phyloP scores from a whole-genome alignment of 2,329 filamentous ascomycete genomes.

The Aspergillus persii region DNA sequence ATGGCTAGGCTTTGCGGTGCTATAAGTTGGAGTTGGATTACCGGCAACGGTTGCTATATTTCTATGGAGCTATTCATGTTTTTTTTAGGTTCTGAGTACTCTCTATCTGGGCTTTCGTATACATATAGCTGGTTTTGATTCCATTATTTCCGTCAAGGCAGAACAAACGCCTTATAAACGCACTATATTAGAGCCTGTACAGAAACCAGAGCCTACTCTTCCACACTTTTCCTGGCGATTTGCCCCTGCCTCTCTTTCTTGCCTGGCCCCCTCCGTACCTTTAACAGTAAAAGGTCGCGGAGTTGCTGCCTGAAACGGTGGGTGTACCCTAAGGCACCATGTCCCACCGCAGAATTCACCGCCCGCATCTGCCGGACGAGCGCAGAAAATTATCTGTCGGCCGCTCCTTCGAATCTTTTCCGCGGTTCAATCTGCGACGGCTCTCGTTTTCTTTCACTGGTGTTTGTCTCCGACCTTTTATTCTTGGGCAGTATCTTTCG shows the following conservation, averaged over 20 bases:
- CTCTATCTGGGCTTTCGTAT: background rate
- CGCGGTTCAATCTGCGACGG: background rate
- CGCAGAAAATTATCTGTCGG: conserved; percentile 34
- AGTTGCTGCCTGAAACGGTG: background rate
- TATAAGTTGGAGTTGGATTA: conserved; percentile 1
- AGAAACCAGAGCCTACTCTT: background rate
- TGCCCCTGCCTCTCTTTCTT: background rate
- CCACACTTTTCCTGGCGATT: too few relatives aligned
- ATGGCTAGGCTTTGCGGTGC: conserved; percentile 5
- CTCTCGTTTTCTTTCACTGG: background rate
- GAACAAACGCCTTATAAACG: background rate
- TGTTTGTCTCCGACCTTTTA: background rate
- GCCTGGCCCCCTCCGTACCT: too few relatives aligned
- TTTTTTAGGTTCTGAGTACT: background rate
- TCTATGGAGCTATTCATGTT: background rate
- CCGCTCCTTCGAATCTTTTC: conserved; percentile 1
- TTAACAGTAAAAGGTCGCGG: too few relatives aligned
- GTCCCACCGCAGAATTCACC: conserved; percentile 26
- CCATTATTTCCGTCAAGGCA: background rate
- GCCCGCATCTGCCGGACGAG: conserved; percentile 28
- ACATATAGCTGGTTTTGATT: background rate
- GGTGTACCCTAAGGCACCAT: conserved; percentile 2
- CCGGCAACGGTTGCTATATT: background rate
- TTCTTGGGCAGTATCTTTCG: background rate
- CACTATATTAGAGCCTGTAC: background rate